Percentiles rank a stretch among this genome's conserved stretches.
Evolutionary conservation across 306 rosid species (phyloP).

Genomic region (Betula pendula): DNA sequence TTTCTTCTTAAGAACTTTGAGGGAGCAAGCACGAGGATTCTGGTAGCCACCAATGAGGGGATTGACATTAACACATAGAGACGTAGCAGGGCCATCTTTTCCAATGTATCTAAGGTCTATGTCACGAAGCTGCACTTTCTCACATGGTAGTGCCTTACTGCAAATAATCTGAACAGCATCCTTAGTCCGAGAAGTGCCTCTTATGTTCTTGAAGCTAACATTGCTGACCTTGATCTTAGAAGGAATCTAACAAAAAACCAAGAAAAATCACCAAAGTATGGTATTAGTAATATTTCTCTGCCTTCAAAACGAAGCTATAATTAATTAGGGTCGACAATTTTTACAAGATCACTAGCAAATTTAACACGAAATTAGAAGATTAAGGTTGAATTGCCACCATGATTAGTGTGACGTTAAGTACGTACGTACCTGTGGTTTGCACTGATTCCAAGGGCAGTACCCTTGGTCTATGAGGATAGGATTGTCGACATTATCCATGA

Average conservation of each 20-base stretch:
- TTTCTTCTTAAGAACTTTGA: neutral
- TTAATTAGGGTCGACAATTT: no score
- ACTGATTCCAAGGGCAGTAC: slow-evolving; percentile 53
- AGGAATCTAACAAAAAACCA: slow-evolving; percentile 14
- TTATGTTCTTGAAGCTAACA: slow-evolving; percentile 45
- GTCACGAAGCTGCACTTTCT: slow-evolving; percentile 28
- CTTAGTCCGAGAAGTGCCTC: slow-evolving; percentile 27
- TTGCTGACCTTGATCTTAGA: slow-evolving; percentile 48
- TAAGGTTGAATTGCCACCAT: no score
- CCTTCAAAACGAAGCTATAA: neutral
- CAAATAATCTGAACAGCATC: slow-evolving; percentile 42
- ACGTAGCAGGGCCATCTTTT: slow-evolving; percentile 6
- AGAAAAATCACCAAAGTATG: neutral
- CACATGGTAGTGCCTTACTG: slow-evolving; percentile 40
- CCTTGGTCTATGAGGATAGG: slow-evolving; percentile 51
- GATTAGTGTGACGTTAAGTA: neutral
- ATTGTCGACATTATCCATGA: slow-evolving; percentile 37
- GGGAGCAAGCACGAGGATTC: slow-evolving; percentile 25
- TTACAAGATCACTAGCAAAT: no score
- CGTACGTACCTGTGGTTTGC: slow-evolving; percentile 28
- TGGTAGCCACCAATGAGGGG: slow-evolving; percentile 30
- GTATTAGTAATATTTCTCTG: neutral
- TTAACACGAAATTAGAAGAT: no score
- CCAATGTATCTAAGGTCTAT: slow-evolving; percentile 30
- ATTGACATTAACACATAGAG: slow-evolving; percentile 34